Evolutionary conservation across 768 basidiomycete species (phyloP).

Genomic region (Macrolepiota fuliginosa): DNA sequence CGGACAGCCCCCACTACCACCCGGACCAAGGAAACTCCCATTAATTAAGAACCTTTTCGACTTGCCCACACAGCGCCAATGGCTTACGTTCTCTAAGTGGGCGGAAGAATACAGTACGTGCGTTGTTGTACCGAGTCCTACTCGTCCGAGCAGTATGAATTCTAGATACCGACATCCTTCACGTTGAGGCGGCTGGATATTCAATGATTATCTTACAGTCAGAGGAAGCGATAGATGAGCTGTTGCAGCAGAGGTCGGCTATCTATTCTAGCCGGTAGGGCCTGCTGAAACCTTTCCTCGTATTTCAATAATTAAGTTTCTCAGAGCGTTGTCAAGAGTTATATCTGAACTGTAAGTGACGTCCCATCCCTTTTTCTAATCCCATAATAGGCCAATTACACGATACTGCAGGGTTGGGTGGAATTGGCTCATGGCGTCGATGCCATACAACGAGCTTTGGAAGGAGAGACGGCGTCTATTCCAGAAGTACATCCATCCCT

Average conservation of each 20-base stretch:
- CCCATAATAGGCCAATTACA: neutral
- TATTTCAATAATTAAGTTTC: no score
- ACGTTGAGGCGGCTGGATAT: constrained; percentile 16
- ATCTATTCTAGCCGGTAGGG: constrained; percentile 20
- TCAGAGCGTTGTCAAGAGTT: constrained; percentile 8
- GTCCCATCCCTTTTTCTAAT: no score
- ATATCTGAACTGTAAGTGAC: constrained; percentile 12
- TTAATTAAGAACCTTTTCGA: constrained; percentile 42
- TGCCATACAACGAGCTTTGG: constrained; percentile 23
- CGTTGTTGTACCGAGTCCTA: no score
- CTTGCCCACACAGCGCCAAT: constrained; percentile 38
- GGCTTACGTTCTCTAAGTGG: constrained; percentile 41
- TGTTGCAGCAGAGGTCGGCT: constrained; percentile 19
- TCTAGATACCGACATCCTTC: constrained; percentile 15
- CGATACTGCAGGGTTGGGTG: constrained; percentile 19
- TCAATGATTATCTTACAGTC: constrained; percentile 19
- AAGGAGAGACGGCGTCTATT: constrained; percentile 22
- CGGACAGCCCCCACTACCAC: constrained; percentile 24
- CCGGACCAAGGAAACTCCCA: constrained; percentile 40
- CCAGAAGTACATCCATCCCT: constrained; percentile 22
- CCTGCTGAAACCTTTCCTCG: no score
- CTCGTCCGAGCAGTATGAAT: neutral
- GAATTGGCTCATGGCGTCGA: constrained; percentile 17
- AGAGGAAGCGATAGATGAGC: constrained; percentile 15
- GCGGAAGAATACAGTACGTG: constrained; percentile 34